These are phyloP conservation scores for Rubus parviflorus DNA, from an alignment of 306 rosid genomes.

Conservation along the genomic window DNA sequence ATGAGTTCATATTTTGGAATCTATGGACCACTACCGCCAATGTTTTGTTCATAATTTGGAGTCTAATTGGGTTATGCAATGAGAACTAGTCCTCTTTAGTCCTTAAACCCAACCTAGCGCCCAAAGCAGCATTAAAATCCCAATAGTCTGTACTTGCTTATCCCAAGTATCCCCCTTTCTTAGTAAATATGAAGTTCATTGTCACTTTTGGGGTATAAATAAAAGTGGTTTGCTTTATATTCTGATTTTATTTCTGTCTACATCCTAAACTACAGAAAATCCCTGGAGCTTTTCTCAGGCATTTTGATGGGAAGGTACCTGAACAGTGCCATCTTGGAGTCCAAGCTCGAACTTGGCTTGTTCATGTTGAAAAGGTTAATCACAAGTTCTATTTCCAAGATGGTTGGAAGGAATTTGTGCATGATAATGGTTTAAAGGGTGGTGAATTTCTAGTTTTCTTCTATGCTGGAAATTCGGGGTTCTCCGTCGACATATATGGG, in stretches of 20 bases:
- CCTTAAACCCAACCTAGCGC: background rate
- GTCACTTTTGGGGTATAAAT: background rate
- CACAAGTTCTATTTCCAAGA: slow-evolving; percentile 4
- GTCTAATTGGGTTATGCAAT: background rate
- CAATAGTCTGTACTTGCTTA: background rate
- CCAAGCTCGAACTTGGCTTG: background rate
- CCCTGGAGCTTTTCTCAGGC: background rate
- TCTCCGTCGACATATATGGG: slow-evolving; percentile 28
- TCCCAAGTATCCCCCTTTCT: background rate
- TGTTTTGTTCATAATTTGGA: background rate
- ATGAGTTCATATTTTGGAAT: background rate
- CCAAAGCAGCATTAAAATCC: background rate
- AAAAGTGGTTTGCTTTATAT: background rate
- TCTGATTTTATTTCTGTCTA: background rate
- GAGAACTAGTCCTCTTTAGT: background rate
- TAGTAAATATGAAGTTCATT: background rate
- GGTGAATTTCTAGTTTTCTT: slow-evolving; percentile 27
- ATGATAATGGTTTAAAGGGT: slow-evolving; percentile 5
- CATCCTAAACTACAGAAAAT: slow-evolving; percentile 5
- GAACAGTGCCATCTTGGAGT: background rate
- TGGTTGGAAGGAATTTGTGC: slow-evolving; percentile 20
- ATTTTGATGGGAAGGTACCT: background rate
- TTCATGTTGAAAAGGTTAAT: background rate
- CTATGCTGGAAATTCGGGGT: slow-evolving; percentile 16
- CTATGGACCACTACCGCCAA: background rate